Evolutionary conservation across 352 stramenopile genomes (phyloP).

Genomic region (Blastocystis sp.): DNA sequence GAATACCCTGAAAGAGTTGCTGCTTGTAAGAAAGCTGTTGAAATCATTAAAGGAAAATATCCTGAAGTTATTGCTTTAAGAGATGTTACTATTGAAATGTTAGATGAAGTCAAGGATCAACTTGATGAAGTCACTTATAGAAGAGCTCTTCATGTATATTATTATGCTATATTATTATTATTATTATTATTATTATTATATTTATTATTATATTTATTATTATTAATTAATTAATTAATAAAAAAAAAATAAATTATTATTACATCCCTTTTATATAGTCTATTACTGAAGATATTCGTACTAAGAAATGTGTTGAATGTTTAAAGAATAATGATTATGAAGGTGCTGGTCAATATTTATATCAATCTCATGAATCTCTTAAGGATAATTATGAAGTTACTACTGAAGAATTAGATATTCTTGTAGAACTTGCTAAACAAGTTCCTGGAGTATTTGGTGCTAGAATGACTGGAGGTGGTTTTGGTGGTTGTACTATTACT

Average conservation of each 20-base stretch:
- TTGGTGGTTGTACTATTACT: conserved; percentile 79
- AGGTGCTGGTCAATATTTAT: conserved; percentile 30
- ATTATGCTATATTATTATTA: too few relatives aligned
- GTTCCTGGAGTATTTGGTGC: conserved; percentile 71
- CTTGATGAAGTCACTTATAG: conserved; percentile 58
- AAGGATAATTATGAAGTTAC: conserved; percentile 40
- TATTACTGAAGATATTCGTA: conserved; percentile 45
- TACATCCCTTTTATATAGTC: too few relatives aligned
- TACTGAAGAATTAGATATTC: conserved; percentile 43
- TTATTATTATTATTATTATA: too few relatives aligned
- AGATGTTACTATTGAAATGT: conserved; percentile 62
- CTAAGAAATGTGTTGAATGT: conserved; percentile 8
- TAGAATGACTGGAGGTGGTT: conserved; percentile 76
- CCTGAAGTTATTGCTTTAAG: conserved; percentile 49
- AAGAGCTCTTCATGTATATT: conserved; percentile 69
- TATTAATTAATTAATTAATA: too few relatives aligned
- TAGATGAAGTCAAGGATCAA: conserved; percentile 48
- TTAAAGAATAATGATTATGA: conserved; percentile 35
- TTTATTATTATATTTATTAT: too few relatives aligned
- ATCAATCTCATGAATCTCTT: conserved; percentile 39
- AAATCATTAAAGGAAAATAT: background rate
- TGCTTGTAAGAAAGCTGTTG: background rate
- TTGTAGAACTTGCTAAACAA: conserved; percentile 66
- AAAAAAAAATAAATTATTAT: too few relatives aligned
- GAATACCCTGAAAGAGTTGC: background rate